These are phyloP conservation scores for Leucoagaricus sp. DNA, from an alignment of 1,284 basidiomycete species.

Conservation along the genomic window DNA sequence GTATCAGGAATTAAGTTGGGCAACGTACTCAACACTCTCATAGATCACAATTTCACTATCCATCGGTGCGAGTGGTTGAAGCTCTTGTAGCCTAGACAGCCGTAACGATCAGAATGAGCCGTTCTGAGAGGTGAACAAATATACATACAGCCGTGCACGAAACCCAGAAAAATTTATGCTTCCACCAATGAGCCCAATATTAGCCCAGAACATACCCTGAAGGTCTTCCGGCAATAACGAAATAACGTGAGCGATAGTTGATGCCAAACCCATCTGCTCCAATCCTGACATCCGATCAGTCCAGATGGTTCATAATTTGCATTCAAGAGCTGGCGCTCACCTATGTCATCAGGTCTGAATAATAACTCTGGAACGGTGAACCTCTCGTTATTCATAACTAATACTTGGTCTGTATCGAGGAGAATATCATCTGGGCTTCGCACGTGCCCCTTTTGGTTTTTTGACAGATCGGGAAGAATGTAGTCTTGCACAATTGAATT, in stretches of 20 bases:
- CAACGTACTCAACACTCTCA: constrained; percentile 70
- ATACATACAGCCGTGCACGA: constrained; percentile 68
- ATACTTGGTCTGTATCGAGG: constrained; percentile 72
- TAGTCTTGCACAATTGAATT: constrained; percentile 86
- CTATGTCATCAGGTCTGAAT: constrained; percentile 88
- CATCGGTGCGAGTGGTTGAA: constrained; percentile 77
- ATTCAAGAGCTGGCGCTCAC: constrained; percentile 41
- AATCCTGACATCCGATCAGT: constrained; percentile 55
- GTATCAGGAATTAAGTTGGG: neutral
- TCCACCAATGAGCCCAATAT: constrained; percentile 90
- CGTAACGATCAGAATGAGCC: constrained; percentile 4
- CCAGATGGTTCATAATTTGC: neutral
- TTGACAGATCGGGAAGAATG: constrained; percentile 85
- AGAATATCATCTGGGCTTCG: constrained; percentile 54
- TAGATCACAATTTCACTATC: constrained; percentile 76
- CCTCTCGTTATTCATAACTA: constrained; percentile 87
- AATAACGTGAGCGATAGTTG: constrained; percentile 77
- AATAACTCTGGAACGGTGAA: constrained; percentile 89
- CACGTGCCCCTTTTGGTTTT: constrained; percentile 70
- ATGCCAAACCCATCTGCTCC: constrained; percentile 78
- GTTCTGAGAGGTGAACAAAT: neutral
- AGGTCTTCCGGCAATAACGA: constrained; percentile 72
- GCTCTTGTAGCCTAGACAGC: constrained; percentile 56
- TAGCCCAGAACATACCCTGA: constrained; percentile 91
- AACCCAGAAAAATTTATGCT: constrained; percentile 78